phyloP scores from a whole-genome alignment of 805 yeast species.

The Teunomyces stri region DNA sequence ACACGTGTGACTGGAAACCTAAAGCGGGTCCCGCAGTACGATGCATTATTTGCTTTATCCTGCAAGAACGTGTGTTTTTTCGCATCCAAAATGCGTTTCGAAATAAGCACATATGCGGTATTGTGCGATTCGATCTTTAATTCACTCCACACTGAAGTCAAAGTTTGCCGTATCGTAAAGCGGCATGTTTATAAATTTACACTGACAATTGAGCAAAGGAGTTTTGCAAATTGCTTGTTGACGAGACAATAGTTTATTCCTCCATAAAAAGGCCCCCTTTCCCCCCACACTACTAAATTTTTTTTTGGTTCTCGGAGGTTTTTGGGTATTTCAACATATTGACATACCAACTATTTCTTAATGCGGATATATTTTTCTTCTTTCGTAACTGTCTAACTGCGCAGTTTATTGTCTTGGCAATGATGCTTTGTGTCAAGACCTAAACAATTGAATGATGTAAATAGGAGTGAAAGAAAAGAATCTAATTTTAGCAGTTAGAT shows the following conservation, averaged over 20 bases:
- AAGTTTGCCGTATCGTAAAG: no score
- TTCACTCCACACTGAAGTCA: no score
- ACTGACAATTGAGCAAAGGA: no score
- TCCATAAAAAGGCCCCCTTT: no score
- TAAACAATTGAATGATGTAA: not conserved
- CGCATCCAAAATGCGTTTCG: not conserved
- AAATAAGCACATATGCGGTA: not conserved
- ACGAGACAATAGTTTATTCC: no score
- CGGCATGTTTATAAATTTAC: no score
- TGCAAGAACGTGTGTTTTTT: slow-evolving; percentile 2
- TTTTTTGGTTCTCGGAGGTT: not conserved
- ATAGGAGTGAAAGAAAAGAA: not conserved
- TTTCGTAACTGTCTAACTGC: not conserved
- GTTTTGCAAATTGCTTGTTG: no score
- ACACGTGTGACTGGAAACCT: not conserved
- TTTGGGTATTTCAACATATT: not conserved
- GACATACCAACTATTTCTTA: not conserved
- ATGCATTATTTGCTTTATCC: not conserved
- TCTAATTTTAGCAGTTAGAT: not conserved
- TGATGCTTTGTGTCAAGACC: not conserved
- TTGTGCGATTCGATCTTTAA: no score
- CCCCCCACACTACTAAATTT: no score
- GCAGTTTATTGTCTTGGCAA: not conserved
- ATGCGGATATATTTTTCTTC: not conserved
- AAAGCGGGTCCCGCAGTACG: not conserved